Evolutionary conservation across 2,329 filamentous ascomycete genomes (phyloP), one percentile per base, ranked within the genome.

Genomic region (Aspergillus sp.): DNA sequence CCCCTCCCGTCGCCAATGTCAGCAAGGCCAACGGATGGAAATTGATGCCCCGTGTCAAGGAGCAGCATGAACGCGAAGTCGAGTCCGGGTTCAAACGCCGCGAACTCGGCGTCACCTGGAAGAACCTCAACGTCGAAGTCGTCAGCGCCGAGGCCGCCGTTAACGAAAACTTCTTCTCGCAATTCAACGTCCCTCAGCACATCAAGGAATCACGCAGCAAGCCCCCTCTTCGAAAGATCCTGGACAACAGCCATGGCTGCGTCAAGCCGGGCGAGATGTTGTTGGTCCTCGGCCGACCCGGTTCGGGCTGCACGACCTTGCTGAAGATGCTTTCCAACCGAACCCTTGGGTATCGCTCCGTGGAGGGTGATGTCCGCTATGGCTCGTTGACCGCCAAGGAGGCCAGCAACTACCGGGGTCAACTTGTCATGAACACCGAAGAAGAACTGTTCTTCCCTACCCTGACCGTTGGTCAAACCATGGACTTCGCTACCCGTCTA

Each of bases 241-340:
- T 92, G 22, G 82, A 89, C 55, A 81, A 85, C 65, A 85, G 83
- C 58, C 84, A 87, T 69, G 89, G 89, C 11, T 90, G 87, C 64
- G 85, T 91, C 54, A 87, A 87, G 70, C 88, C 88, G 0, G 89
- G 88, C 20, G 87, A 90, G 73, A 90, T 90, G 88, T 74, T 90
- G 1, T 76, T 90, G 0, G 87, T 91, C 0, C 78, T 91, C 0
- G 89, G 89, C 3, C 81, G 87, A 1, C 88, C 89, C 0, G 89
- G 88, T 0, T 81, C 86, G 2, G 88, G 88, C 36, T 92, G 89
- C 71, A 90, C 88, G 0, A 89, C 88, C 0, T 79, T 92, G 16
- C 78, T 92, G 50, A 91, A 89, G 67, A 80, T 89, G 66, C 79
- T 92, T 5, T 81, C 87, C 54, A 91, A 91, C 67, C 82, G 84